These are phyloP conservation scores for Davidsoniella eucalypti DNA, from an alignment of 2,329 filamentous ascomycete species.

Conservation along the genomic window DNA sequence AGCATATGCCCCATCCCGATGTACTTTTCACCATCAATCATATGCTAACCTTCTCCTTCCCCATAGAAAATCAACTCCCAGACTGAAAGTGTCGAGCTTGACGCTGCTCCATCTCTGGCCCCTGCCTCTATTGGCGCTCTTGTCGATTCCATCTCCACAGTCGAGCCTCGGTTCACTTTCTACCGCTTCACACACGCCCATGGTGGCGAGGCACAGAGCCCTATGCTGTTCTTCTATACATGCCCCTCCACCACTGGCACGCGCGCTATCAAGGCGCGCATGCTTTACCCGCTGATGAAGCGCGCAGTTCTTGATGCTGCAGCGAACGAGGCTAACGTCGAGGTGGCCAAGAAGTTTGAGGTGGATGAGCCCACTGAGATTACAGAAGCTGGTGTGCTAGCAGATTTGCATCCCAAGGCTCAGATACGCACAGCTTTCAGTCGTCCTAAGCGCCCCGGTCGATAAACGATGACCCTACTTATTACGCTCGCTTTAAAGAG, in stretches of 20 bases:
- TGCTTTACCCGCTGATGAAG: conserved; percentile 66
- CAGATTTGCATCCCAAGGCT: conserved; percentile 51
- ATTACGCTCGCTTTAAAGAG: neutral
- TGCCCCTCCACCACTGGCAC: conserved; percentile 49
- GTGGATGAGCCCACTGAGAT: conserved; percentile 54
- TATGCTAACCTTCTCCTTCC: conserved; percentile 7
- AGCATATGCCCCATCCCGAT: neutral
- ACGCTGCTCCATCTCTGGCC: conserved; percentile 29
- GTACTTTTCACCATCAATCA: neutral
- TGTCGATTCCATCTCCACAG: conserved; percentile 39
- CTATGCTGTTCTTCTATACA: conserved; percentile 68
- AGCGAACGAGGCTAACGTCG: conserved; percentile 46
- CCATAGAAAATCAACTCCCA: conserved; percentile 53
- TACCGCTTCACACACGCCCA: conserved; percentile 49
- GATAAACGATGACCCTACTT: conserved; percentile 22
- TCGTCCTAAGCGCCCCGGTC: conserved; percentile 63
- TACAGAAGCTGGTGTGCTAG: conserved; percentile 45
- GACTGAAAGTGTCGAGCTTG: conserved; percentile 53
- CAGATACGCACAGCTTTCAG: conserved; percentile 54
- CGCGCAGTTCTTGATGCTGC: conserved; percentile 50
- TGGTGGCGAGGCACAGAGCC: conserved; percentile 33
- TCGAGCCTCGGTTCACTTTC: conserved; percentile 63
- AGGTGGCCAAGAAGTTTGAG: conserved; percentile 54
- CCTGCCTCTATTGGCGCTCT: conserved; percentile 43
- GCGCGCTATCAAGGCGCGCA: conserved; percentile 63